Evolutionary conservation across 306 rosid genomes (phyloP).

Genomic region (Aeschynomene evenia): DNA sequence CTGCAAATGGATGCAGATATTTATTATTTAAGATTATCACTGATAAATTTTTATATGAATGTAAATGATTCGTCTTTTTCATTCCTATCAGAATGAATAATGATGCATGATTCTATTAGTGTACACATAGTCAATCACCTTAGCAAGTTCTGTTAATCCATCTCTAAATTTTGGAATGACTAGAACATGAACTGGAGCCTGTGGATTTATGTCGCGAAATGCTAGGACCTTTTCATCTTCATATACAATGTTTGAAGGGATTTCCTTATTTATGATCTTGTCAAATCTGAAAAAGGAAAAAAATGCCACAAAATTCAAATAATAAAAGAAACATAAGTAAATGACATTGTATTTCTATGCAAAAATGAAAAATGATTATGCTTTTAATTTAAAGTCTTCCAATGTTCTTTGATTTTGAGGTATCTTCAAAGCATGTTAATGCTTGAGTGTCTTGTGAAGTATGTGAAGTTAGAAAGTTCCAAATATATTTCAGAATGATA

Average conservation of each 20-base stretch:
- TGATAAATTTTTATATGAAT: neutral
- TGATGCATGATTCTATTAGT: neutral
- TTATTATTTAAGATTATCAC: neutral
- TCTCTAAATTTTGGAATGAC: conserved; percentile 85
- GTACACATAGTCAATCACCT: conserved; percentile 43
- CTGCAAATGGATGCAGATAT: conserved; percentile 23
- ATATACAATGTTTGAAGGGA: conserved; percentile 72
- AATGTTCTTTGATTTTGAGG: neutral
- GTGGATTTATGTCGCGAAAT: conserved; percentile 76
- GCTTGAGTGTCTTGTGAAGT: neutral
- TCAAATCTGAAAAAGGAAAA: conserved; percentile 64
- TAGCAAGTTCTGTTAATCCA: conserved; percentile 76
- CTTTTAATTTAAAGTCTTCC: neutral
- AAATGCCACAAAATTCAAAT: neutral
- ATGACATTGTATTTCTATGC: neutral
- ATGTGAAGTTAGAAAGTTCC: neutral
- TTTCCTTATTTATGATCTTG: conserved; percentile 90
- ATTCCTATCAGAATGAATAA: neutral
- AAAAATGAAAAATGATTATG: conserved; percentile 6
- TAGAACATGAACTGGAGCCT: conserved; percentile 89
- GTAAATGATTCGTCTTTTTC: neutral
- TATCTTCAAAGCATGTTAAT: neutral
- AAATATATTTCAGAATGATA: conserved; percentile 19
- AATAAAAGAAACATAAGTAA: neutral
- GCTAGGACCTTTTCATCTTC: conserved; percentile 83